These are phyloP conservation scores for Podospora didyma DNA, from an alignment of 495 filamentous ascomycete species.

Conservation along the genomic window DNA sequence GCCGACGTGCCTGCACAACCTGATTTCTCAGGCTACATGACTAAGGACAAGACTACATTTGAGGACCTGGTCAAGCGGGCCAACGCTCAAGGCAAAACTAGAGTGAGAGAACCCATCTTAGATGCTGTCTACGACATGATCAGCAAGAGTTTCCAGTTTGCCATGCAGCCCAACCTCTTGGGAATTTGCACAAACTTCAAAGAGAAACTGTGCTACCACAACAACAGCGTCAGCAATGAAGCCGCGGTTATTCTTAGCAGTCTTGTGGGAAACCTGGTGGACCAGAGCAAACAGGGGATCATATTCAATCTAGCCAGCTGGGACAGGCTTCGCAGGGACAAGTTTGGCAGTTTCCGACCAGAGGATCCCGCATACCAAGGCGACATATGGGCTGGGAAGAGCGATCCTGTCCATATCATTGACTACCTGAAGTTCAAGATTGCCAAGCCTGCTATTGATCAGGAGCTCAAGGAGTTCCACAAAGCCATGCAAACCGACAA, in stretches of 20 bases:
- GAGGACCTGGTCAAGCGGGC: conserved; percentile 31
- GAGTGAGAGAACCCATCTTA: not conserved
- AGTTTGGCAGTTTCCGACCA: conserved; percentile 32
- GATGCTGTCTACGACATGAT: conserved; percentile 43
- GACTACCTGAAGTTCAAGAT: conserved; percentile 70
- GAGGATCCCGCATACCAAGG: conserved; percentile 40
- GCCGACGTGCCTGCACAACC: conserved; percentile 52
- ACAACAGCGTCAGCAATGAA: conserved; percentile 52
- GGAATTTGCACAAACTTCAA: conserved; percentile 74
- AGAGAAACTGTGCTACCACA: conserved; percentile 61
- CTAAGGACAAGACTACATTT: conserved; percentile 53
- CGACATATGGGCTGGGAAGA: conserved; percentile 28
- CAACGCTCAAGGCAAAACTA: not conserved
- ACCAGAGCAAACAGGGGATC: conserved; percentile 74
- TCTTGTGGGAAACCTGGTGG: conserved; percentile 75
- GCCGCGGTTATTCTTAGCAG: conserved; percentile 58
- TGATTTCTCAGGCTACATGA: conserved; percentile 52
- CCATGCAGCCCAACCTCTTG: conserved; percentile 60
- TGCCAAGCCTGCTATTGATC: conserved; percentile 46
- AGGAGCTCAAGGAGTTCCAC: conserved; percentile 44
- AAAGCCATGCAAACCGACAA: conserved; percentile 30
- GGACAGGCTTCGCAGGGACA: conserved; percentile 43
- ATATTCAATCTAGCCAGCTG: conserved; percentile 58
- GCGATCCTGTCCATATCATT: conserved; percentile 55
- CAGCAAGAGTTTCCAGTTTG: conserved; percentile 57